Percentiles rank a stretch among this genome's conserved stretches.
phyloP scores from a whole-genome alignment of 176 grass and related monocot species.

The Eremochloa ophiuroides region DNA sequence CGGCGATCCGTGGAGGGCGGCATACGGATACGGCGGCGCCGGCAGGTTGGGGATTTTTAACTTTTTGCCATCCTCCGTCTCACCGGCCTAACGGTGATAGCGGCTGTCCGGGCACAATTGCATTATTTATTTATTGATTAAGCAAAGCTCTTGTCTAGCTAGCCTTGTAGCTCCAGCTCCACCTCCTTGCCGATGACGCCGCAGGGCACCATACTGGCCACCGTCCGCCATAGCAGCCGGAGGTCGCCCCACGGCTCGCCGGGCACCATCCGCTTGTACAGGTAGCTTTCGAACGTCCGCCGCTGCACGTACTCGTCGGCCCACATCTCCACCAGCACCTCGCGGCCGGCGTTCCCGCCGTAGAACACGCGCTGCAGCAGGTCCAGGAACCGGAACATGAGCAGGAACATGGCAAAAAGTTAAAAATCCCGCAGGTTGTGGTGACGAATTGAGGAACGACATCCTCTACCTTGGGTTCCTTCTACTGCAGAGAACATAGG shows the following conservation, averaged over 20 bases:
- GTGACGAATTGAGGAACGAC: no score
- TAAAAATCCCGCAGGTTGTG: no score
- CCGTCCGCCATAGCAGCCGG: conserved; percentile 59
- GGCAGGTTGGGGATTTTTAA: no score
- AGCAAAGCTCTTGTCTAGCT: no score
- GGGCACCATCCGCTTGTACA: conserved; percentile 73
- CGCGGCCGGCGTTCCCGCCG: conserved; percentile 55
- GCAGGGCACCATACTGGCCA: conserved; percentile 50
- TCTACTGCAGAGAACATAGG: no score
- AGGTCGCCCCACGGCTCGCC: conserved; percentile 48
- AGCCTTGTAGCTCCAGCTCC: no score
- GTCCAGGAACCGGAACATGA: conserved; percentile 86
- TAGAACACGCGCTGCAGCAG: conserved; percentile 80
- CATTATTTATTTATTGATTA: no score
- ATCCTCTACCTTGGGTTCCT: no score
- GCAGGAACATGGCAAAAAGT: no score
- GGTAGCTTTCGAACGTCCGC: conserved; percentile 89
- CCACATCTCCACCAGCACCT: conserved; percentile 89
- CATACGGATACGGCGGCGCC: conserved; percentile 18
- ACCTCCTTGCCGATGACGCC: conserved; percentile 62
- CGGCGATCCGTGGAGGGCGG: conserved; percentile 31
- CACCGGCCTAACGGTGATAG: no score
- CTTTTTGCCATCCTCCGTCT: no score
- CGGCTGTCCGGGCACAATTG: no score
- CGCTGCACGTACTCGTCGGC: conserved; percentile 85